Conservation (phyloP, 192 early-diverging fungal species). For the Backusella psychrophila region DNA sequence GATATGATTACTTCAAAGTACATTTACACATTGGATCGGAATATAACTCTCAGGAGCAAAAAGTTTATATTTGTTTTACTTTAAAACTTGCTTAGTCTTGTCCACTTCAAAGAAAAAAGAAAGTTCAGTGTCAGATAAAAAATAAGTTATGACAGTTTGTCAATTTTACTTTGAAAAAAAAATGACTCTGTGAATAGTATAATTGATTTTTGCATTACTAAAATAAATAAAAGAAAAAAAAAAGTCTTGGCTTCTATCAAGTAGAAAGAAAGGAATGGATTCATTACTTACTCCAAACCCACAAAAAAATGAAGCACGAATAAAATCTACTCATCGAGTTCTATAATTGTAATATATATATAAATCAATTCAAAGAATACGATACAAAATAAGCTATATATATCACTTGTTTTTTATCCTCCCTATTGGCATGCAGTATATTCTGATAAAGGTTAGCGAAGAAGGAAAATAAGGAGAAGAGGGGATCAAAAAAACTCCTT, state of each 20-base stretch:
- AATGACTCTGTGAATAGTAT: neutral
- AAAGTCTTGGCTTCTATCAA: neutral
- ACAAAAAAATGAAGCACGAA: neutral
- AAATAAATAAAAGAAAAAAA: neutral
- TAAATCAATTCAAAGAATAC: too few relatives aligned
- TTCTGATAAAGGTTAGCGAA: neutral
- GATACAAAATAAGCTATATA: too few relatives aligned
- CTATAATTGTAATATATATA: neutral
- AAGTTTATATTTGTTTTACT: neutral
- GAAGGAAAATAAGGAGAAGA: neutral
- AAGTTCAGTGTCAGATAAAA: too few relatives aligned
- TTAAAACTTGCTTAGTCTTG: neutral
- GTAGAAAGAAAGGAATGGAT: neutral
- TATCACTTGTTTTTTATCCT: neutral
- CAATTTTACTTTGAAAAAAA: neutral
- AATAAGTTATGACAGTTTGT: neutral
- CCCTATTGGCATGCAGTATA: neutral
- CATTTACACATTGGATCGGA: neutral
- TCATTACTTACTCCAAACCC: neutral
- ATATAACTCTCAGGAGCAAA: neutral
- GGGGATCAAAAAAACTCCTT: neutral
- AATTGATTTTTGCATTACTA: slow-evolving; percentile 1
- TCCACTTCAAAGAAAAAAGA: too few relatives aligned
- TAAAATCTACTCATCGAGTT: neutral
- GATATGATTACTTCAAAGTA: neutral